Evolutionary conservation across 2,329 filamentous ascomycete genomes (phyloP).

Genomic region (Claviceps sp.): DNA sequence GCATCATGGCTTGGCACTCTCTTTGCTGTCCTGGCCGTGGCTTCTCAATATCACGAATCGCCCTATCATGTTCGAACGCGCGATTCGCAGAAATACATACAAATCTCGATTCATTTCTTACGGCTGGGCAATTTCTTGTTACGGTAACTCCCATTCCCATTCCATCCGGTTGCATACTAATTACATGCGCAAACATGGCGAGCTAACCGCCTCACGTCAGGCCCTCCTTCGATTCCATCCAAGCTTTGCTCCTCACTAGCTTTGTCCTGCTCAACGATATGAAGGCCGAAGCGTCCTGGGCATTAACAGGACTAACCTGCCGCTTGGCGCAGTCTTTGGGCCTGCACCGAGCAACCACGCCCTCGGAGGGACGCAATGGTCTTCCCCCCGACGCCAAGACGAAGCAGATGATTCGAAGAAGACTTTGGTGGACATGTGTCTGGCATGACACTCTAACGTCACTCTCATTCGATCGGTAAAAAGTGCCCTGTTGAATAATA

Average conservation of each 20-base stretch:
- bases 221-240: slow-evolving; percentile 52
- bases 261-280: slow-evolving; percentile 55
- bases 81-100: slow-evolving; percentile 47
- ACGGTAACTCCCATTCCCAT: background rate
- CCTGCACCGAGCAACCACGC: slow-evolving; percentile 34
- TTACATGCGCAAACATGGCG: background rate
- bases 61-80: slow-evolving; percentile 47
- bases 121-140: slow-evolving; percentile 50
- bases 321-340: slow-evolving; percentile 53
- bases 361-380: slow-evolving; percentile 31
- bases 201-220: slow-evolving; percentile 16
- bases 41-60: slow-evolving; percentile 53
- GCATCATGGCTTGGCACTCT: slow-evolving; percentile 54
- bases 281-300: slow-evolving; percentile 58
- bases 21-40: slow-evolving; percentile 51
- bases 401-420: slow-evolving; percentile 42
- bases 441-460: slow-evolving; percentile 57
- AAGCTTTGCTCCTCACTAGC: slow-evolving; percentile 47
- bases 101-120: slow-evolving; percentile 52
- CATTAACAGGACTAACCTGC: slow-evolving; percentile 48
- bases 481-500: background rate
- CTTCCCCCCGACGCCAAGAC: slow-evolving; percentile 28
- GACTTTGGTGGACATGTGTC: slow-evolving; percentile 51
- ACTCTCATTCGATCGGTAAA: slow-evolving; percentile 49
- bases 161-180: no score